Evolutionary conservation across 164 flowering plant genomes (phyloP), one percentile per base, ranked within the genome.

Genomic region (Taxillus chinensis): DNA sequence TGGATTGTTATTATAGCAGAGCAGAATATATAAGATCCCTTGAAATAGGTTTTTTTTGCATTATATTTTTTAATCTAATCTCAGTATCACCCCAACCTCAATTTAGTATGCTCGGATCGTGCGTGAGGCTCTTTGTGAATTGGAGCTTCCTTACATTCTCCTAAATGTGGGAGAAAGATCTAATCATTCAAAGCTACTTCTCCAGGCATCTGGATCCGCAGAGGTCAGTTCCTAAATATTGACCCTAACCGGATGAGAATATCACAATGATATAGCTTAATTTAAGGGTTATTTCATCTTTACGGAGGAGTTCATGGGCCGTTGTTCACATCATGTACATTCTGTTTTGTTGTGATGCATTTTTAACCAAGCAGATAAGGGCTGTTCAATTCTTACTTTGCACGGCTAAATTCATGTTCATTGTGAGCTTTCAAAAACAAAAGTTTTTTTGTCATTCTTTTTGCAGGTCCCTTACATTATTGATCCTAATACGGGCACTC

Each of bases 81-180:
- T 11, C 46, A 6, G 46, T 43, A 6, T 11, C 52, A 27, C 27
- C 27, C 27, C 27, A 27, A 27, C 55, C 17, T 67, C 17, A 43
- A 54, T 39, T 9, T 73, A 87, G 90, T 74, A 79, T 74, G 86
- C 95, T 49, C 71, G 90, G 68, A 76, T 85, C 64, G 86, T 85
- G 50, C 87, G 89, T 17, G 87, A 87, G 71, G 89, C 89, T 39
- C 81, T 87, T 3, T 83, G 90, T 73, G 95, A 87, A 55, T 64
- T 87, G 74, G 95, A 87, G 68, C 84, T 85, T 68, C 95, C 89
- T 50, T 87, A 85, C 65, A 70, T 85, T 59, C 86, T 85, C 52
- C 84, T 72, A 37, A 85, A 77, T 66, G 86, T 81, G 39, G 95
- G 90, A 69, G 73, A 80, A 75, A 90, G 89, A 15, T 87, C 95